Percentiles rank a stretch among this genome's conserved stretches.
These are phyloP conservation scores for Wickerhamomyces queroliae DNA, from an alignment of 805 yeast species.

Conservation along the genomic window DNA sequence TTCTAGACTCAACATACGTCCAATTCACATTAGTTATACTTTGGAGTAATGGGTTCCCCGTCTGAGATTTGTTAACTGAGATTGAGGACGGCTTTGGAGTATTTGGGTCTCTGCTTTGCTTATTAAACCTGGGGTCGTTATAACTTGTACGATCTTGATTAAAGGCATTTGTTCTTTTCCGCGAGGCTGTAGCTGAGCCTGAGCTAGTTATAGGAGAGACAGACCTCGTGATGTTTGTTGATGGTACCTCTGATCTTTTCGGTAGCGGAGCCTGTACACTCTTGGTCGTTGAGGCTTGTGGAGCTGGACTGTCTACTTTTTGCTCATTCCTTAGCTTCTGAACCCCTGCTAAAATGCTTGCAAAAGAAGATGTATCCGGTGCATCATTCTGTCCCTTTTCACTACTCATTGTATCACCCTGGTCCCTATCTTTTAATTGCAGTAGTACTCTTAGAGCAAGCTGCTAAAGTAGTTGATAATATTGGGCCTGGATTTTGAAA, in stretches of 20 bases:
- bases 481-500: background rate
- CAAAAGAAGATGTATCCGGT: conserved; percentile 57
- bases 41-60: conserved; percentile 64
- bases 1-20: conserved; percentile 40
- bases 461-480: background rate
- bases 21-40: conserved; percentile 48
- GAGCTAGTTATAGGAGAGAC: no score
- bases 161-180: conserved; percentile 19
- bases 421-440: no score
- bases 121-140: conserved; percentile 8
- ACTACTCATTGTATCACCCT: background rate
- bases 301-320: conserved; percentile 18
- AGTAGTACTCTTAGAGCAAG: background rate
- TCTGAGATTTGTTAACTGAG: conserved; percentile 59
- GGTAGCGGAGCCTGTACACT: conserved; percentile 1
- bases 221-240: no score
- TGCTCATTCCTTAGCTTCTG: conserved; percentile 41
- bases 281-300: conserved; percentile 2
- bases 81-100: conserved; percentile 27
- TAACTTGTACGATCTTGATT: conserved; percentile 16
- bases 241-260: background rate
- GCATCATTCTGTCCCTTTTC: conserved; percentile 19
- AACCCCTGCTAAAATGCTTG: conserved; percentile 68
- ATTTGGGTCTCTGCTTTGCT: conserved; percentile 9
- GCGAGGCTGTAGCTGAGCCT: background rate